Conservation (phyloP, 768 basidiomycete species). For the Calocera cornea region DNA sequence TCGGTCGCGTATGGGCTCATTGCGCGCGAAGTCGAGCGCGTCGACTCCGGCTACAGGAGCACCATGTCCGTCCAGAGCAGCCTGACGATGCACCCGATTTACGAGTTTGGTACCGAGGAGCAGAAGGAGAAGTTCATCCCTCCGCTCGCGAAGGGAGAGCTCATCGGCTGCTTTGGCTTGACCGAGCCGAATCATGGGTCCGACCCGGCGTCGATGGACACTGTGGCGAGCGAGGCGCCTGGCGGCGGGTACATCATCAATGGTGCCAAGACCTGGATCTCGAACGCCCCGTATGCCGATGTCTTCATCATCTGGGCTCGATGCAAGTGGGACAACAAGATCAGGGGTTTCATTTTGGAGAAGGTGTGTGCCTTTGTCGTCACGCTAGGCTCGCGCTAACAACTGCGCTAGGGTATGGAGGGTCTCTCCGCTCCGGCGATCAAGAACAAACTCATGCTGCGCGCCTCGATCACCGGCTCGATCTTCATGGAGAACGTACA, state of each 20-base stretch:
- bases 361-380: conserved; percentile 39
- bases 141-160: conserved; percentile 66
- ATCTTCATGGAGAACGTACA: conserved; percentile 85
- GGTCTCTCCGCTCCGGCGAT: conserved; percentile 77
- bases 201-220: conserved; percentile 96
- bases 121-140: conserved; percentile 90
- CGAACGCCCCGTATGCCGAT: conserved; percentile 88
- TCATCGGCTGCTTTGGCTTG: conserved; percentile 86
- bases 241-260: conserved; percentile 76
- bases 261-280: conserved; percentile 97
- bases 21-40: conserved; percentile 82
- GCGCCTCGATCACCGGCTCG: conserved; percentile 71
- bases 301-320: conserved; percentile 88
- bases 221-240: conserved; percentile 60
- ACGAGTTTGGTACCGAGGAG: conserved; percentile 74
- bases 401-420: conserved; percentile 44
- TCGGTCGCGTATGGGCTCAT: conserved; percentile 90
- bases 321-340: conserved; percentile 84
- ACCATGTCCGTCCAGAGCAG: conserved; percentile 92
- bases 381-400: neutral
- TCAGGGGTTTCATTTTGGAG: conserved; percentile 82
- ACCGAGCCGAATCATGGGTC: conserved; percentile 97
- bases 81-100: conserved; percentile 88
- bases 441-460: conserved; percentile 84
- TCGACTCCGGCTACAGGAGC: conserved; percentile 93